These are phyloP conservation scores for Adenanthera pavonina DNA, from an alignment of 306 rosid genomes.

Conservation along the genomic window DNA sequence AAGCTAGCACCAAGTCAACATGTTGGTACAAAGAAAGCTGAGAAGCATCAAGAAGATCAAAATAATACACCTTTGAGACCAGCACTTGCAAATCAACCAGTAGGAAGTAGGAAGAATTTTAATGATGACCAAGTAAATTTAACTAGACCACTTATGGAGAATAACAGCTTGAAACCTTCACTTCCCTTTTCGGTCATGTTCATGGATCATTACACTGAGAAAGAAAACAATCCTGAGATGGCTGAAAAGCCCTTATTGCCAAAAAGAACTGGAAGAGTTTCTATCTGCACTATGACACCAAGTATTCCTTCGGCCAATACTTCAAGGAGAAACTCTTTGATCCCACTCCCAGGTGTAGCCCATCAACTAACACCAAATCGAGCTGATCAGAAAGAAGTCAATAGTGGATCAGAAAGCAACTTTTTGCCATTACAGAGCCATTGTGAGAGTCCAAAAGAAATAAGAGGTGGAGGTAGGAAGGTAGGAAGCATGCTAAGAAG, in stretches of 20 bases:
- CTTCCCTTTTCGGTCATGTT: constrained; percentile 57
- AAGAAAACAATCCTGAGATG: constrained; percentile 84
- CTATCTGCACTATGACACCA: constrained; percentile 66
- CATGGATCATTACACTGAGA: constrained; percentile 63
- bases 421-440: constrained; percentile 55
- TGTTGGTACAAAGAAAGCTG: constrained; percentile 88
- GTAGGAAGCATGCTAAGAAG: constrained; percentile 65
- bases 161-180: constrained; percentile 52
- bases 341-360: constrained; percentile 73
- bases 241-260: constrained; percentile 58
- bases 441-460: constrained; percentile 76
- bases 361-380: constrained; percentile 44
- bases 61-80: constrained; percentile 49
- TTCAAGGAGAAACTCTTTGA: constrained; percentile 80
- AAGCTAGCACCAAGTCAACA: constrained; percentile 85
- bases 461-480: constrained; percentile 61
- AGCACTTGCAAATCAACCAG: constrained; percentile 52
- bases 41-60: constrained; percentile 84
- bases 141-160: constrained; percentile 62
- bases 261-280: constrained; percentile 76
- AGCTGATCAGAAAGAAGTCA: constrained; percentile 58
- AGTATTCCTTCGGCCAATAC: constrained; percentile 54
- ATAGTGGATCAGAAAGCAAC: constrained; percentile 54
- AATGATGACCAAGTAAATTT: constrained; percentile 63
- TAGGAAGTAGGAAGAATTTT: constrained; percentile 60